These are phyloP conservation scores for Moniliophthora roreri DNA, from an alignment of 1,284 basidiomycete genomes.

Conservation along the genomic window DNA sequence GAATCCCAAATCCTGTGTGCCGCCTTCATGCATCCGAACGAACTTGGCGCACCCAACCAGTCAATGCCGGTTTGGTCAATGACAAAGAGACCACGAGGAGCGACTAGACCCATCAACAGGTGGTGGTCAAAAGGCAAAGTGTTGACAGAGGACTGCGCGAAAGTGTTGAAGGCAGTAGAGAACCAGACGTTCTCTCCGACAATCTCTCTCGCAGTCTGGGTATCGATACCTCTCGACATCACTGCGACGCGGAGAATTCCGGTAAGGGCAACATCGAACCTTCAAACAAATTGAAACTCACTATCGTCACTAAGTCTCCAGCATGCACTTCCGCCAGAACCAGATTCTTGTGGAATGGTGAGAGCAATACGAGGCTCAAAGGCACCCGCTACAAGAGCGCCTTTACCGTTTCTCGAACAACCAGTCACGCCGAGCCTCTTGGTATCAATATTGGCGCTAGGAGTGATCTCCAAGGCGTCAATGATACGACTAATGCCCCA, in stretches of 20 bases:
- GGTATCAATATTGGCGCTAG: slow-evolving; percentile 43
- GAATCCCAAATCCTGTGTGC: slow-evolving; percentile 48
- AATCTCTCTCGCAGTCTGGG: slow-evolving; percentile 51
- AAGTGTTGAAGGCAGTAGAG: slow-evolving; percentile 44
- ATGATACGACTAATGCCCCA: slow-evolving; percentile 58
- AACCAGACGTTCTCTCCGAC: slow-evolving; percentile 57
- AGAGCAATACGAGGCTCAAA: slow-evolving; percentile 53
- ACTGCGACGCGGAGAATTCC: too few relatives aligned
- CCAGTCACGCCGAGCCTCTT: slow-evolving; percentile 50
- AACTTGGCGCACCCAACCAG: slow-evolving; percentile 48
- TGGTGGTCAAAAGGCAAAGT: slow-evolving; percentile 54
- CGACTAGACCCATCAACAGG: slow-evolving; percentile 47
- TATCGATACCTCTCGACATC: slow-evolving; percentile 32
- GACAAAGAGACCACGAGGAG: slow-evolving; percentile 48
- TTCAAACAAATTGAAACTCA: too few relatives aligned
- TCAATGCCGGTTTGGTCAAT: slow-evolving; percentile 52
- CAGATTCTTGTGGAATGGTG: slow-evolving; percentile 58
- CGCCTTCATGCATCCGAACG: slow-evolving; percentile 49
- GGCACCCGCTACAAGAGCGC: slow-evolving; percentile 53
- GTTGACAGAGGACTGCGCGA: slow-evolving; percentile 36
- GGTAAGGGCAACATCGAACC: too few relatives aligned
- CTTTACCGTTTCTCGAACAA: slow-evolving; percentile 57
- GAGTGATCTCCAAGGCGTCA: slow-evolving; percentile 48
- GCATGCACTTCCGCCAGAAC: slow-evolving; percentile 54
- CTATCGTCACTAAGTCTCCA: slow-evolving; percentile 52